Evolutionary conservation across 192 early-diverging fungal genomes (phyloP), one percentile per base, ranked within the genome.

Genomic region (Thamnidium elegans): DNA sequence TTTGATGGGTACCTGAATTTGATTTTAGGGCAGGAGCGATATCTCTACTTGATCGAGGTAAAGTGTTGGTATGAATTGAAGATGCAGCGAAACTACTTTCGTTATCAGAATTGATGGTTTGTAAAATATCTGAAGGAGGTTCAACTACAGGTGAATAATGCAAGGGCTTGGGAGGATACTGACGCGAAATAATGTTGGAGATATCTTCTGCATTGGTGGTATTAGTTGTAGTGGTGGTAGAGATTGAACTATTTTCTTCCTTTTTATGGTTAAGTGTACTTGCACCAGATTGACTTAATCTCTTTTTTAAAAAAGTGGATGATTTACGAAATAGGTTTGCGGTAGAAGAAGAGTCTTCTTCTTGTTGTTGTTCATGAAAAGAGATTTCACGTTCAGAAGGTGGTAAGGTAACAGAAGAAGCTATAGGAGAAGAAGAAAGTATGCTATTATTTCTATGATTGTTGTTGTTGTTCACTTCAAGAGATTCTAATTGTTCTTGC

Each of bases 91-190:
- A 9, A 10, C 0, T 9, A 39, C 36, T 56, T 56, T 56, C 34
- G 1, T 34, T 56, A 10, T 56, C 55, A 17, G 9, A 11, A 39
- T 15, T 34, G 31, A 56, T 32, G 7, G 34, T 17, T 20, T 56
- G 8, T 56, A 56, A 19, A 19, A 32, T 14, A 56, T 56, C 55
- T 1, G 55, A 19, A 19, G 55, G 17, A 23, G 58, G 58, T 26
- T 59, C 58, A 14, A 45, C 36, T 1, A 59, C 58, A 44, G 58
- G 43, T 26, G 58, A 45, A 44, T 59, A 59, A 13, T 59, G 58
- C 21, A 59, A 30, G 21, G 58, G 58, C 14, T 59, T 59, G 21
- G 58, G 58, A 39, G 58, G 58, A 44, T 59, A 59, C 13, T 43
- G 43, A 30, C 58, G 58, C 21, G 58, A 59, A 2, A 59, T 36